Conservation (phyloP, 495 filamentous ascomycete genomes). For the Cercophora newfieldiana region DNA sequence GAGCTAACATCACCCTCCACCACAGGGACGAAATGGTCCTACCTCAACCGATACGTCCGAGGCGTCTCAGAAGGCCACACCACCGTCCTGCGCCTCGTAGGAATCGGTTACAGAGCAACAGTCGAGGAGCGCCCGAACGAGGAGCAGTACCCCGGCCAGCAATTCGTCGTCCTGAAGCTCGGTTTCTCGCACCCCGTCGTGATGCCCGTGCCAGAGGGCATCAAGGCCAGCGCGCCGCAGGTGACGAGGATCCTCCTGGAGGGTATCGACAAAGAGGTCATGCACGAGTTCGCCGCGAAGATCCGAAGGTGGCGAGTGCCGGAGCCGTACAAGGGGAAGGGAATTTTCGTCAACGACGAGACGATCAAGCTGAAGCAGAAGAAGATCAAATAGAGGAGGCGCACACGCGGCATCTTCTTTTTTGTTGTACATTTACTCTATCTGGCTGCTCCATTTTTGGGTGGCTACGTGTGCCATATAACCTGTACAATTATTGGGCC, state of each 20-base stretch:
- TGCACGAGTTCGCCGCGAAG: conserved; percentile 86
- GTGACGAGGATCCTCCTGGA: conserved; percentile 93
- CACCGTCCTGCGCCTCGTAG: conserved; percentile 88
- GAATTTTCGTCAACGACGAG: conserved; percentile 95
- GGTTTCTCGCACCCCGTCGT: conserved; percentile 96
- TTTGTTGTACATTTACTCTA: conserved; percentile 19
- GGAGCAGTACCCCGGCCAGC: conserved; percentile 72
- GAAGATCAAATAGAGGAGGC: conserved; percentile 89
- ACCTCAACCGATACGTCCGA: conserved; percentile 83
- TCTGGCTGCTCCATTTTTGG: conserved; percentile 16
- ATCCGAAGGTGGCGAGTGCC: conserved; percentile 87
- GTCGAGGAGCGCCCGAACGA: conserved; percentile 78
- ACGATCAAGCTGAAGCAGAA: conserved; percentile 97
- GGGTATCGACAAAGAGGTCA: conserved; percentile 76
- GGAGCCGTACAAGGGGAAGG: conserved; percentile 99
- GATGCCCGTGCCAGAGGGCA: conserved; percentile 74
- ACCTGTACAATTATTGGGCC: conserved; percentile 31
- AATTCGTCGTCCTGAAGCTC: conserved; percentile 88
- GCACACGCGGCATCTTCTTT: not conserved
- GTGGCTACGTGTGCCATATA: conserved; percentile 29
- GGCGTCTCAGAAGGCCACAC: conserved; percentile 96
- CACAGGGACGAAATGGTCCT: conserved; percentile 82
- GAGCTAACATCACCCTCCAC: conserved; percentile 26
- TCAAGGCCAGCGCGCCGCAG: conserved; percentile 85
- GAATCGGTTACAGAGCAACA: conserved; percentile 90